Base-by-base conservation (phyloP, 768 basidiomycete species). In the Suillus sp. region DNA sequence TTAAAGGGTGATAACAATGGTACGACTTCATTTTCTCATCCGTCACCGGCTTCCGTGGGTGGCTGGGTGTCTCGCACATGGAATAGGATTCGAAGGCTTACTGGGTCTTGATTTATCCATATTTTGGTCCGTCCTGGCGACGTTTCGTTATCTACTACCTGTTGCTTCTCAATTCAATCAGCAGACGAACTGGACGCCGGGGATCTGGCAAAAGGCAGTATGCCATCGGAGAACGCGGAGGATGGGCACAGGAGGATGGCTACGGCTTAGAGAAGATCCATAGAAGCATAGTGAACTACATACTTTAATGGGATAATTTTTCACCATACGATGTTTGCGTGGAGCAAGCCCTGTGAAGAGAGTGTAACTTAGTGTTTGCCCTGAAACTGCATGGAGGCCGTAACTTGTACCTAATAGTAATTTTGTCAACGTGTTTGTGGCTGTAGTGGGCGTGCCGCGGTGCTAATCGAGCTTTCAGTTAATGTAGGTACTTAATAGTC, bases 21-120 rank as follows among this genome's bases (percentile, higher is more conserved):
- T 93, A 90, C 86, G 91, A 78, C 71, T 78, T 82, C 83, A 81
- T 90, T 89, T 79, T 78, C 80, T 80, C 79, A 79, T 78, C 70
- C 82, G 72, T 77, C 83, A 74, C 78, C 86, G 64, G 76, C 84
- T 72, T 79, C 80, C 71, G 68, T 74, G 72, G 84, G 82, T 78
- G 83, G 84, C 70, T 90, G 89, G 90, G 77, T 87, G 75, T 86
- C 86, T 84, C 85, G 87, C 74, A 78, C 80, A 67, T 87, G 85
- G 87, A 80, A 85, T 77, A 83, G 78, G 77, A 77, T 92, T 71
- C 86, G 86, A 83, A 80, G 78, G 76, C 84, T 90, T 76, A 87
- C 84, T 79, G 84, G 88, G 68, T 78, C 84, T 79, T 93, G 78
- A 89, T 83, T 82, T 83, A 79, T 82, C 65, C 77, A 80, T 81